Evolutionary conservation across 1,284 basidiomycete genomes (phyloP), one percentile per base, ranked within the genome.

Genomic region (Ganoderma resinaceum): DNA sequence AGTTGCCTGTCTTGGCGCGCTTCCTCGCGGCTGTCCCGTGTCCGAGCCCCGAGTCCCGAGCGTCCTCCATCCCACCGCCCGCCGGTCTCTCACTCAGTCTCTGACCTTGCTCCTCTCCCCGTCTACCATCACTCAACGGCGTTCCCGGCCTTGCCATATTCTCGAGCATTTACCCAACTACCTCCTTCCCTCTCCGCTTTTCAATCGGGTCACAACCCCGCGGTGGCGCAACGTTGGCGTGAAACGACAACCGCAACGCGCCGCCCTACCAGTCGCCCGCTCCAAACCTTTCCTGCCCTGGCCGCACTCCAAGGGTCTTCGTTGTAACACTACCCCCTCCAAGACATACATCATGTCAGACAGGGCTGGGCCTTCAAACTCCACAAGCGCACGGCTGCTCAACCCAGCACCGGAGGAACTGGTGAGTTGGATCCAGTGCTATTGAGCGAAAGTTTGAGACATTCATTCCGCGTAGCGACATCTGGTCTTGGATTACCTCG

Each of bases 401-500:
- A 66, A 69, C 60, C 73, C 75, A 61, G 63, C 73, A 8, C 69
- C 71, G 20, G 62, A 76, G 23, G 72, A 75, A 42, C 55, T 76
- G 61, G 75, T 76, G 66, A 61, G 75, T 69, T 31, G 16, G 14
- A 18, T 42, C 23, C 18, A 31, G 33, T 33, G 26, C 42, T n/a
- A 23, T 26, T 55, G 1, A 23, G n/a, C 37, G 2, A 14, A 35
- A 23, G 40, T 6, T 23, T 12, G 20, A 37, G 33, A 57, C 49
- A 55, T 61, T 14, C 62, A 46, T 33, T 40, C 16, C 42, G 43
- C 5, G 6, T 43, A 94, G 92, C 88, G 90, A 61, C 80, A 86
- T n/a, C 81, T 96, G 52, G 91, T 96, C 8, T 82, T 95, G 60
- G 91, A 95, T 75, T 96, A 95, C 75, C 85, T 96, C 3, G 86